A percentile compares a stretch with the other conserved stretches of the same genome.
phyloP scores from a whole-genome alignment of 768 basidiomycete genomes.

The Amanita exitialis region DNA sequence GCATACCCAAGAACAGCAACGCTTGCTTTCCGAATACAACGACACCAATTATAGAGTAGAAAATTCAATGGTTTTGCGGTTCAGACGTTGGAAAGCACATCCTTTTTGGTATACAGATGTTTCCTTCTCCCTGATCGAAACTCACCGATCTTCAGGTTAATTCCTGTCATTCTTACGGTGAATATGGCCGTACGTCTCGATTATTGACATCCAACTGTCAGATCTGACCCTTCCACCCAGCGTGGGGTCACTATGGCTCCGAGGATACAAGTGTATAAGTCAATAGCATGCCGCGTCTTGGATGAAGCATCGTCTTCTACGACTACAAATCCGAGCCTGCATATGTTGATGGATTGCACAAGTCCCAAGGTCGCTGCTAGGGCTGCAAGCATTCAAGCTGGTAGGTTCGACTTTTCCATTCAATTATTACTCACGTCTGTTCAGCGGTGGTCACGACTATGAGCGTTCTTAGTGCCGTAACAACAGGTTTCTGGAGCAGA shows the following conservation, averaged over 20 bases:
- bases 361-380: constrained; percentile 52
- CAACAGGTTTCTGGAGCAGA: constrained; percentile 83
- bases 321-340: constrained; percentile 6
- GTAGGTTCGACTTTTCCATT: constrained; percentile 18
- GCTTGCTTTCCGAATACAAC: background rate
- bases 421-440: constrained; percentile 2
- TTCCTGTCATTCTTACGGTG: constrained; percentile 57
- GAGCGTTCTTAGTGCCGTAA: constrained; percentile 72
- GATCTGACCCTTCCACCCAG: constrained; percentile 23
- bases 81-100: constrained; percentile 23
- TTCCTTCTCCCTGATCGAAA: constrained; percentile 1
- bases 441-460: constrained; percentile 62
- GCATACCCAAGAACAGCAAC: background rate
- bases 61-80: constrained; percentile 4
- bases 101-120: constrained; percentile 31
- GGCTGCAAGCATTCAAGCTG: constrained; percentile 65
- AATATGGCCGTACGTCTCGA: constrained; percentile 47
- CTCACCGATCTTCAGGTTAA: constrained; percentile 37
- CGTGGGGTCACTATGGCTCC: constrained; percentile 75
- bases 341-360: constrained; percentile 19
- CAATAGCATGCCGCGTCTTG: constrained; percentile 58
- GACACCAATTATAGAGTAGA: background rate
- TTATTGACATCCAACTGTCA: background rate
- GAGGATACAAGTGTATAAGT: constrained; percentile 71
- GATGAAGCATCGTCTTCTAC: constrained; percentile 13